Evolutionary conservation across 495 filamentous ascomycete species (phyloP).

Genomic region (Friedmanniomyces simplex): DNA sequence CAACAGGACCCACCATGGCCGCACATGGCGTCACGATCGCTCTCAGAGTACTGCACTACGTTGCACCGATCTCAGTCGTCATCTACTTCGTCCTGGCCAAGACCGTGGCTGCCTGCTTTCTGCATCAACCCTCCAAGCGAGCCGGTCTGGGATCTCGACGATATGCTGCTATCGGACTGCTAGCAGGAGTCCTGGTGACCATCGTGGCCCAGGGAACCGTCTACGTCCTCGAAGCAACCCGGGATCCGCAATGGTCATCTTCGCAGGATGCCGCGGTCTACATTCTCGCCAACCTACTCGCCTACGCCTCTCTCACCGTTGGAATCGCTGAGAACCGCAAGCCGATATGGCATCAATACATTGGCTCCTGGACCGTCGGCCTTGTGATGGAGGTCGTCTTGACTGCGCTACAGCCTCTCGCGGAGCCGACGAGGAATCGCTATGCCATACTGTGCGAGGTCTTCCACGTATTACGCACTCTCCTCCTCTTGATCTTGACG

Average conservation of each 20-base stretch:
- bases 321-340: slow-evolving; percentile 4
- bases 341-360: slow-evolving; percentile 14
- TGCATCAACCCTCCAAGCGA: slow-evolving; percentile 7
- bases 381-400: slow-evolving; percentile 3
- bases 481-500: slow-evolving; percentile 1
- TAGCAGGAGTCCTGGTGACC: not conserved
- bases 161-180: not conserved
- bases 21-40: not conserved
- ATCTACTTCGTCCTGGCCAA: slow-evolving; percentile 10
- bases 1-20: not conserved
- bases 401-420: slow-evolving; percentile 1
- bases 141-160: not conserved
- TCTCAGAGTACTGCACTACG: slow-evolving; percentile 10
- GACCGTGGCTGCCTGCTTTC: slow-evolving; percentile 8
- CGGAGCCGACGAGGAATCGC: not conserved
- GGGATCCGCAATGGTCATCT: not conserved
- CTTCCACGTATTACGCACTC: not conserved
- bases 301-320: slow-evolving; percentile 8
- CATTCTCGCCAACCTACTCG: not conserved
- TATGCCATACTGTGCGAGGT: not conserved
- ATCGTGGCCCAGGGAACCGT: slow-evolving; percentile 3
- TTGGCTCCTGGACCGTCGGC: slow-evolving; percentile 1
- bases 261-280: slow-evolving; percentile 14
- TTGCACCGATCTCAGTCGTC: not conserved
- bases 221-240: slow-evolving; percentile 2